These are phyloP conservation scores for Didymella glomerata DNA, from an alignment of 2,329 filamentous ascomycete species.

Conservation along the genomic window DNA sequence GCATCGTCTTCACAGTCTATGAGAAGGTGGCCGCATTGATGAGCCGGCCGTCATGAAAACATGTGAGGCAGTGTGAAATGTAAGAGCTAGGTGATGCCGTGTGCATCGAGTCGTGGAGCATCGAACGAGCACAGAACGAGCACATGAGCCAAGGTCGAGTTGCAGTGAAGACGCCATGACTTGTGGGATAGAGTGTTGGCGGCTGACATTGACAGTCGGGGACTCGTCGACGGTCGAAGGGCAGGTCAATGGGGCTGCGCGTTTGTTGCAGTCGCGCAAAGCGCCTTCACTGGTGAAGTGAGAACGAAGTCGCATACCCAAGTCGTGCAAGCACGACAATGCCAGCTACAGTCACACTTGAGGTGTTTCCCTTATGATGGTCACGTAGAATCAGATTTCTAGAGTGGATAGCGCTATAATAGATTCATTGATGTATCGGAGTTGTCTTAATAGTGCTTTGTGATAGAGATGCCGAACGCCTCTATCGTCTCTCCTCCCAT, in stretches of 20 bases:
- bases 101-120: background rate
- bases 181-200: too few relatives aligned
- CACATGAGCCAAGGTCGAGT: background rate
- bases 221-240: too few relatives aligned
- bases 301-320: background rate
- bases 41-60: conserved; percentile 1
- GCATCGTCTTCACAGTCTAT: conserved; percentile 46
- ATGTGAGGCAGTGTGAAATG: background rate
- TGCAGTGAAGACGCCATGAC: background rate
- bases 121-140: background rate
- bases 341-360: too few relatives aligned
- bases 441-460: too few relatives aligned
- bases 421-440: too few relatives aligned
- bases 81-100: background rate
- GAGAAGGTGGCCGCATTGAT: conserved; percentile 38
- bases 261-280: background rate
- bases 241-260: background rate
- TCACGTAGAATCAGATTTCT: too few relatives aligned
- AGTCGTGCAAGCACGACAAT: background rate
- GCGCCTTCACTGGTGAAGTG: background rate
- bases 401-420: too few relatives aligned
- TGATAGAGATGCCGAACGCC: too few relatives aligned
- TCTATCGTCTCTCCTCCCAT: too few relatives aligned
- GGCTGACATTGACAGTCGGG: too few relatives aligned
- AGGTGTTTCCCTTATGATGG: too few relatives aligned